Evolutionary conservation across 169 alveolate genomes (phyloP).

Genomic region (Haemoproteus tartakovskyi): DNA sequence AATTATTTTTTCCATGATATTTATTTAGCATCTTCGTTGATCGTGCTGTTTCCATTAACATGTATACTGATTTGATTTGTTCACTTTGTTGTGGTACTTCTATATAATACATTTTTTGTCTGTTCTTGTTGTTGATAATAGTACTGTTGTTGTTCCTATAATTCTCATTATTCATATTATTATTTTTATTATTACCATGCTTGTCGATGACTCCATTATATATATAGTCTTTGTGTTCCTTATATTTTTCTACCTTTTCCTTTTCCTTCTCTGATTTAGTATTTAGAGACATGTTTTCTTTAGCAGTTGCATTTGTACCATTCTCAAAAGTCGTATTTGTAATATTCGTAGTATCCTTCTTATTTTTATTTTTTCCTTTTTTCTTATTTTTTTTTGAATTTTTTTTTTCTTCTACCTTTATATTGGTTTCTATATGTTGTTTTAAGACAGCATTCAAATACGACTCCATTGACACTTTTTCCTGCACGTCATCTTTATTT

Average conservation of each 20-base stretch:
- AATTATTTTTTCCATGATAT: slow-evolving; percentile 40
- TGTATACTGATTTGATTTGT: slow-evolving; percentile 50
- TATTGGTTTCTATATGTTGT: no score
- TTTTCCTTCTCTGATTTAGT: no score
- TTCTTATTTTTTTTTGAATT: background rate
- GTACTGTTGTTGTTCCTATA: background rate
- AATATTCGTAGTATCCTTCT: background rate
- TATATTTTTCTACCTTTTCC: no score
- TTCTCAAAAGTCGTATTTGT: no score
- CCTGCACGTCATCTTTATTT: background rate
- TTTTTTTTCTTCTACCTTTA: background rate
- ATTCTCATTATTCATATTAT: background rate
- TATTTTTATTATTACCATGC: no score
- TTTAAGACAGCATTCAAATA: no score
- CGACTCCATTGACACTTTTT: background rate
- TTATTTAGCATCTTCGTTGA: slow-evolving; percentile 36
- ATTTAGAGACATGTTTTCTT: no score
- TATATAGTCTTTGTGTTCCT: no score
- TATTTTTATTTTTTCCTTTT: background rate
- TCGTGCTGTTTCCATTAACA: slow-evolving; percentile 59
- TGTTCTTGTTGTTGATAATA: background rate
- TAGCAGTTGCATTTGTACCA: no score
- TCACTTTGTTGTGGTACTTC: no score
- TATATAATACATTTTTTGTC: no score
- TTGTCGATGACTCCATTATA: no score